Evolutionary conservation across 495 filamentous ascomycete genomes (phyloP).

Genomic region (Trichocladium antarcticum): DNA sequence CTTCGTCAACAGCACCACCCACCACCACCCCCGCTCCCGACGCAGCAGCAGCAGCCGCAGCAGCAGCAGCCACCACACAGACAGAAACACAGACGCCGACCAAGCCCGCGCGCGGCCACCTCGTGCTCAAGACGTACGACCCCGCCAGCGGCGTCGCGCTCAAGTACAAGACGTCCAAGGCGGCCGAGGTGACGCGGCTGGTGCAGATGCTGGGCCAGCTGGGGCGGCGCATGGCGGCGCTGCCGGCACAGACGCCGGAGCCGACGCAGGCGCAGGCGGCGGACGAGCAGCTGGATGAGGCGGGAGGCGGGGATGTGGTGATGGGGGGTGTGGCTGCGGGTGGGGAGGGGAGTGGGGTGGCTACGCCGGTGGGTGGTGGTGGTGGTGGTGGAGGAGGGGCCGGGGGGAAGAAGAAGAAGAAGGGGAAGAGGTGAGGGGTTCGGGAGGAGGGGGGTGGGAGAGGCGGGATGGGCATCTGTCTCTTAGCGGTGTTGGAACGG

Average conservation of each 20-base stretch:
- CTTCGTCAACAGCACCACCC: conserved; percentile 2
- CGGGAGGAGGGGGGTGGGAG: background rate
- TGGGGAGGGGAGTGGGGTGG: conserved; percentile 35
- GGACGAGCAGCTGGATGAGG: background rate
- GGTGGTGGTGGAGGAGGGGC: conserved; percentile 24
- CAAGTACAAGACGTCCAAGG: conserved; percentile 84
- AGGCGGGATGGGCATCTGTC: background rate
- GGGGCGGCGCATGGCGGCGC: conserved; percentile 49
- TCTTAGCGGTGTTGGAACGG: background rate
- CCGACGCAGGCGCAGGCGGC: conserved; percentile 16
- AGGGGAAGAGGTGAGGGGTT: conserved; percentile 40
- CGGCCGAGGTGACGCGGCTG: conserved; percentile 76
- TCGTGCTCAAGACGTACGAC: conserved; percentile 85
- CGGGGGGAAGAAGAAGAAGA: conserved; percentile 46
- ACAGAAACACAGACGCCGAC: background rate
- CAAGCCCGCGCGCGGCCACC: conserved; percentile 43
- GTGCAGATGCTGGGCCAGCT: conserved; percentile 61
- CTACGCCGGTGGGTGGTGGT: conserved; percentile 8
- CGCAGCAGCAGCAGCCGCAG: background rate
- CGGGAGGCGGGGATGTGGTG: background rate
- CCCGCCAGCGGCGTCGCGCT: conserved; percentile 67
- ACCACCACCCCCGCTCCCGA: background rate
- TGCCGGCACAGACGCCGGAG: conserved; percentile 35
- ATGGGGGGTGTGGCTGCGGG: conserved; percentile 27
- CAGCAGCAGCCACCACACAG: conserved; percentile 9